These are phyloP conservation scores for Asterophora parasitica DNA, from an alignment of 768 basidiomycete genomes.

Conservation along the genomic window DNA sequence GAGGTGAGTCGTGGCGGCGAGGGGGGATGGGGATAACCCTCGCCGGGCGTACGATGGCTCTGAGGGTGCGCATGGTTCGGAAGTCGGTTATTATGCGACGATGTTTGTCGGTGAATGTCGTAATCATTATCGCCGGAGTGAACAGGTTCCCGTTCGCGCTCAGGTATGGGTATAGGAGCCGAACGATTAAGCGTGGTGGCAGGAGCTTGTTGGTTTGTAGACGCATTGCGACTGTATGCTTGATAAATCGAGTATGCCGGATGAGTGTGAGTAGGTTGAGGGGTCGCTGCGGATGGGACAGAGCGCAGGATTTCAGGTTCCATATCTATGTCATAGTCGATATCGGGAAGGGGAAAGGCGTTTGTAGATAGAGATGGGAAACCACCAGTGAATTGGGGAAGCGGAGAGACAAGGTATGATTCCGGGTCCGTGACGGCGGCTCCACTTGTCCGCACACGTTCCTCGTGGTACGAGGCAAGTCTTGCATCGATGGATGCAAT, in stretches of 20 bases:
- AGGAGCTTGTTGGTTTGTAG: neutral
- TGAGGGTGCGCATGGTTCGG: conserved; percentile 4
- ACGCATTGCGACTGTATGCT: conserved; percentile 9
- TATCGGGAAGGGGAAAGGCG: conserved; percentile 32
- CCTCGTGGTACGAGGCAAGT: conserved; percentile 26
- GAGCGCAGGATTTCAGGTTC: conserved; percentile 16
- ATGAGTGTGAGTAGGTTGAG: conserved; percentile 2
- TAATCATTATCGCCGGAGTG: conserved; percentile 5
- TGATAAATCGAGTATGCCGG: neutral
- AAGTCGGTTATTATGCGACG: conserved; percentile 24
- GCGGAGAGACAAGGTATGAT: conserved; percentile 36
- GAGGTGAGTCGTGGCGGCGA: neutral
- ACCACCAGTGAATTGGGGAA: conserved; percentile 35
- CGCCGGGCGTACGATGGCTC: conserved; percentile 14
- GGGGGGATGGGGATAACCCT: neutral
- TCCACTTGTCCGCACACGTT: conserved; percentile 26
- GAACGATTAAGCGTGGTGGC: neutral
- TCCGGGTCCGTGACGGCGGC: conserved; percentile 29
- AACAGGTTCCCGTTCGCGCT: conserved; percentile 4
- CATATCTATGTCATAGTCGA: conserved; percentile 20
- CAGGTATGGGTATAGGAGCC: conserved; percentile 9
- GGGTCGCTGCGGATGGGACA: conserved; percentile 9
- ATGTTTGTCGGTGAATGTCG: conserved; percentile 16
- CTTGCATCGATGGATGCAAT: conserved; percentile 11
- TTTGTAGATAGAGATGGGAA: conserved; percentile 25